A percentile compares a stretch with the other conserved stretches of the same genome.
Evolutionary conservation across 495 filamentous ascomycete genomes (phyloP).

Genomic region (Chaetomidium leptoderma): DNA sequence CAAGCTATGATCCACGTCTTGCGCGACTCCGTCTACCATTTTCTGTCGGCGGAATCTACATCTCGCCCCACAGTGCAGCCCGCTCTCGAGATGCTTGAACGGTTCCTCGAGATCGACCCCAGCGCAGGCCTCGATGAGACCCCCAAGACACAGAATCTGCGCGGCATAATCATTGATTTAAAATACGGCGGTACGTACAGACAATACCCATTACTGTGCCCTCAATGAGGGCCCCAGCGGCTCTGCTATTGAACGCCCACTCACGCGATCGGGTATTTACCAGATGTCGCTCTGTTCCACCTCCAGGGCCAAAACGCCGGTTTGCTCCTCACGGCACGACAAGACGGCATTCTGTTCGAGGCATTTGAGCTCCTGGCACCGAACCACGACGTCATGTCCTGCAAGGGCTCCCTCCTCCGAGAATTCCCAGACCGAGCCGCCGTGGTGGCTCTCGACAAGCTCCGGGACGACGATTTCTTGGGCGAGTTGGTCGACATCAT

Average conservation of each 20-base stretch:
- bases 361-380: conserved; percentile 54
- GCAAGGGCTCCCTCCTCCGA: conserved; percentile 48
- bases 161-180: not conserved
- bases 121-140: too few relatives aligned
- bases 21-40: not conserved
- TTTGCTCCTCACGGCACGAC: conserved; percentile 41
- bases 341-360: conserved; percentile 42
- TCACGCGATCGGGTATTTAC: too few relatives aligned
- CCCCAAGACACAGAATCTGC: not conserved
- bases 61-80: not conserved
- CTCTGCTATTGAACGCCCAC: too few relatives aligned
- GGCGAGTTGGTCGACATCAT: conserved; percentile 38
- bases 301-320: conserved; percentile 60
- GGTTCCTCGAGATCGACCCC: too few relatives aligned
- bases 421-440: conserved; percentile 53
- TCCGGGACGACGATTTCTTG: conserved; percentile 39
- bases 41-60: not conserved
- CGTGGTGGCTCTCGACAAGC: conserved; percentile 28
- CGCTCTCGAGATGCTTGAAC: not conserved
- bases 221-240: too few relatives aligned
- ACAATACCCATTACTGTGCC: not conserved
- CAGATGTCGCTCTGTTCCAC: conserved; percentile 32
- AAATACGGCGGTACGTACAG: not conserved
- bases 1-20: not conserved
- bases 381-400: conserved; percentile 43